Conservation (phyloP, 371 early-diverging fungal species). For the Aphelidium insulamus region DNA sequence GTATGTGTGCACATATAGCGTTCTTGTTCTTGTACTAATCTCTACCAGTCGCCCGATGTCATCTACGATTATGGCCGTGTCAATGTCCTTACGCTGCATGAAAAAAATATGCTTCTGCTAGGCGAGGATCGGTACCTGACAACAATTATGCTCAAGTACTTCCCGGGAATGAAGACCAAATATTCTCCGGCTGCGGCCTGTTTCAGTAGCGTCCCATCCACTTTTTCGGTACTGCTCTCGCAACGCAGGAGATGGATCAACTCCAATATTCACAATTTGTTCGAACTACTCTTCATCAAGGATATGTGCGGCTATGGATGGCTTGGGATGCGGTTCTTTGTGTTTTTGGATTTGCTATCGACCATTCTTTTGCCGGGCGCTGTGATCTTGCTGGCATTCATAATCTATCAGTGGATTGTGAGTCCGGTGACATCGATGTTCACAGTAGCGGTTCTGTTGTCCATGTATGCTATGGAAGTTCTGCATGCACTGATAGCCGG, state of each 20-base stretch:
- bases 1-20: too few species aligned
- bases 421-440: too few species aligned
- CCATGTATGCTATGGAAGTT: too few species aligned
- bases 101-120: slow-evolving; percentile 77
- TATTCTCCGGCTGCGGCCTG: slow-evolving; percentile 81
- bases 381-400: slow-evolving; percentile 54
- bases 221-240: slow-evolving; percentile 47
- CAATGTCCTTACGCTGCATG: slow-evolving; percentile 73
- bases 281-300: slow-evolving; percentile 68
- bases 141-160: slow-evolving; percentile 77
- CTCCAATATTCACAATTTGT: slow-evolving; percentile 68
- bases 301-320: slow-evolving; percentile 71
- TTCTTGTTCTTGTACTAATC: slow-evolving; percentile 68
- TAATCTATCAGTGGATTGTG: slow-evolving; percentile 41
- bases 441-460: too few species aligned
- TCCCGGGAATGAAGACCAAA: slow-evolving; percentile 73
- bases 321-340: slow-evolving; percentile 71
- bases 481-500: too few species aligned
- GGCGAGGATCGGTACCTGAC: slow-evolving; percentile 94
- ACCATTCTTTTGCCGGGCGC: slow-evolving; percentile 67
- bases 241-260: slow-evolving; percentile 87
- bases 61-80: slow-evolving; percentile 71
- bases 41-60: slow-evolving; percentile 52
- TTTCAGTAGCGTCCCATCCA: slow-evolving; percentile 56
- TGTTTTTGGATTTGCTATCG: slow-evolving; percentile 60